phyloP scores from a whole-genome alignment of 306 rosid species.

The Prunus fruticosa region DNA sequence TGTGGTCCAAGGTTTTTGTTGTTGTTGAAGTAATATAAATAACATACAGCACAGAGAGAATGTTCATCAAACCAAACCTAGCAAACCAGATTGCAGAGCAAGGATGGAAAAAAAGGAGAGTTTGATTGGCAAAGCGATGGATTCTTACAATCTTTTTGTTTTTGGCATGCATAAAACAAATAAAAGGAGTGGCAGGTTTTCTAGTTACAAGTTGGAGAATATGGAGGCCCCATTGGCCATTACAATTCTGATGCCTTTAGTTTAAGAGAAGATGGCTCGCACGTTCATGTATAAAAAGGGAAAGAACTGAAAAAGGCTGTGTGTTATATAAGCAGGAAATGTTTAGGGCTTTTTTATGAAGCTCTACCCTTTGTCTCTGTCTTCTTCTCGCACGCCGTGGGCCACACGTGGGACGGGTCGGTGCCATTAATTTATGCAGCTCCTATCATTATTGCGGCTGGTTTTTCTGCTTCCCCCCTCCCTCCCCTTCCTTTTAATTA shows the following conservation, averaged over 20 bases:
- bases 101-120: neutral
- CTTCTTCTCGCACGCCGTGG: constrained; percentile 42
- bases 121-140: too few relatives aligned
- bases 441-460: neutral
- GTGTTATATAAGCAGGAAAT: neutral
- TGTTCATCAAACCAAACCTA: neutral
- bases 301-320: neutral
- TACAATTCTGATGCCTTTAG: constrained; percentile 9
- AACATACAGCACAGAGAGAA: neutral
- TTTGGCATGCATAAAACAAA: neutral
- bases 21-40: too few relatives aligned
- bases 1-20: neutral
- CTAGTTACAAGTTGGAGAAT: constrained; percentile 8
- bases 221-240: constrained; percentile 9
- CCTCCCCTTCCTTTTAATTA: too few relatives aligned
- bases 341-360: neutral
- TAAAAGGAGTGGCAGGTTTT: constrained; percentile 8
- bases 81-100: neutral
- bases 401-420: constrained; percentile 20
- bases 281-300: constrained; percentile 21
- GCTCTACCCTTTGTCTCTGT: constrained; percentile 12
- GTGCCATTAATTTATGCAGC: constrained; percentile 21
- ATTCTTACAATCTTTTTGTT: neutral
- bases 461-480: neutral
- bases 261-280: constrained; percentile 32